Evolutionary conservation across 2,329 filamentous ascomycete genomes (phyloP), one percentile per base, ranked within the genome.

Genomic region (Trichoderma oligosporum): DNA sequence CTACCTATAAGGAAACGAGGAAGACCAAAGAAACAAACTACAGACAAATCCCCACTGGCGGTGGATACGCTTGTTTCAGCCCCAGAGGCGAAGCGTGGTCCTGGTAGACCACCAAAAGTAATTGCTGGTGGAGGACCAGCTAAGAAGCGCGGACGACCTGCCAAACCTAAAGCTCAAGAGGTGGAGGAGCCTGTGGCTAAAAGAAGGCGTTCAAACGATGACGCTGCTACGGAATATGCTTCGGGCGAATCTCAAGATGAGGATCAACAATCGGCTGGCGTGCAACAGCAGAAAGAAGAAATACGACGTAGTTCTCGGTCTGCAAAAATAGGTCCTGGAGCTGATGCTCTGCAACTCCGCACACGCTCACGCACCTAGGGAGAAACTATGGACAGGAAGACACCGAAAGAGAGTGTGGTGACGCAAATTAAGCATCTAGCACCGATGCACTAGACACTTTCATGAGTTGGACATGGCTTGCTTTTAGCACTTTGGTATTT

Each of bases 11-110:
- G 14, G 18, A 56, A 48, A 48, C 44, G 53, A 25, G 53, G 44
- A 7, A 49, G 42, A n/a, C 56, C 22, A 11, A 42, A 42, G 6
- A 22, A 41, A 9, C 27, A 16, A 24, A 12, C 44, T 7, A 16
- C 18, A 12, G 44, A 38, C 14, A 31, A 36, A 9, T 20, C 24
- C 24, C 29, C 12, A 1, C 20, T 20, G 20, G 29, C 45, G n/a
- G 41, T 14, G 7, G n/a, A 35, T n/a, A 18, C 20, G 16, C 7
- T 42, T 36, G 27, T 11, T 16, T 12, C 8, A 20, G 16, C 49
- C 29, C 29, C 44, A 7, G 49, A 16, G 6, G 56, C 51, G 44
- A 51, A 48, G 22, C 57, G 45, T 46, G 57, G 57, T 4, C 57
- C 38, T 46, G 57, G 57, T 4, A 59, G 51, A 22, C 36, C 31